Base-by-base conservation (phyloP, 1,284 basidiomycete species). In the Rhodotorula sp. region DNA sequence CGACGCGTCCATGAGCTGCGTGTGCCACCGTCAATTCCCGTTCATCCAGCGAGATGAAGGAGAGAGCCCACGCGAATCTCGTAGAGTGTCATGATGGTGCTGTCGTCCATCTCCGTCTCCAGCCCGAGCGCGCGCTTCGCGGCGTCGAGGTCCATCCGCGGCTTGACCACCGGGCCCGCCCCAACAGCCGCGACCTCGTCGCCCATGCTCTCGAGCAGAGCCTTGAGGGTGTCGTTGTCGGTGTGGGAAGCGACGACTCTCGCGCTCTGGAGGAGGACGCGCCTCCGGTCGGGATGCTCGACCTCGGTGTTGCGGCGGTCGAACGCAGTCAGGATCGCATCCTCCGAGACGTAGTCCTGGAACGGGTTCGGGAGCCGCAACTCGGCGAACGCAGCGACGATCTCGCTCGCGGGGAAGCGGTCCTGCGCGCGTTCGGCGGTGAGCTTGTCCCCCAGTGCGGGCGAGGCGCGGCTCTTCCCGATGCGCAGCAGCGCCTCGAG, bases 81-180 rank as follows among this genome's bases (percentile, higher is more conserved):
- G 79, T 85, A 93, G 17, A 92, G 85, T 4, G 88, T 89, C 64
- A 91, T 85, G 46, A 94, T 79, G 85, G 91, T 89, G 21, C 84
- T 82, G 66, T 95, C 92, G 63, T 92, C 91, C 13, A 88, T 85
- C 25, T 89, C 88, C 61, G 83, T 82, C 13, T 88, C 88, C 53
- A 90, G 84, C 73, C 90, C 90, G 56, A 95, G 83, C 54, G 88
- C 87, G 66, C 85, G 83, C 79, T 90, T 92, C 36, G 92, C 92
- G 75, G 86, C 85, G 53, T 87, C 87, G 12, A 88, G 86, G 56
- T 87, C 88, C 87, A 92, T 89, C 67, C 83, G 85, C 66, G 84
- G 63, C 60, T 72, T 67, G 66, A 87, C 85, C 84, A 86, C 88
- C 41, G 84, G 76, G 61, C 13, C 83, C 78, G 84, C 82, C 66